Evolutionary conservation across 345 rosid genomes (phyloP), one percentile per base, ranked within the genome.

Genomic region (Lagerstroemia speciosa): DNA sequence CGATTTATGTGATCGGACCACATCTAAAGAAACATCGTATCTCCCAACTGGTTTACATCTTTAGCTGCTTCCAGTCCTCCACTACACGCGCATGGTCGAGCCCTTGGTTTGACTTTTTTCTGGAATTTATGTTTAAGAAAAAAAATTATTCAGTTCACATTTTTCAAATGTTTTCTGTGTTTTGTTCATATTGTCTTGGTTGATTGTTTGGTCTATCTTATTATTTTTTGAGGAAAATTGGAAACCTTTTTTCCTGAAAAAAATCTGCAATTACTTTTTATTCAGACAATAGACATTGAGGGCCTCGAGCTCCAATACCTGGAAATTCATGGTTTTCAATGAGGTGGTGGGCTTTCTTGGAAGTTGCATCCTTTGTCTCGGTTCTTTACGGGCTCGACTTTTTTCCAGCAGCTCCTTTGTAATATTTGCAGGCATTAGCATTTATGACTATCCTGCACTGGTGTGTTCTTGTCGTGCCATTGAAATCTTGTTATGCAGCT

Each of bases 321-420:
- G 19, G 66, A 26, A 16, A 24, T 62, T 20, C 40, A 33, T 15
- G 4, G 24, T 48, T 22, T 52, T 48, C 10, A 48, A 33, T 53
- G 8, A 5, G 48, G n/a, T 19, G 12, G 8, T 24, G n/a, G 30
- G 46, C n/a, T 40, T 57, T 69, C 71, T 41, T 69, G 65, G 71
- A 40, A 69, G n/a, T 69, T 58, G 55, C 71, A 48, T 69, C 5
- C 24, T 10, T 67, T 17, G 29, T 10, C 6, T 27, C n/a, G 62
- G 5, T 69, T 20, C 8, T 26, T 20, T 16, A 32, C 34, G 64
- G 41, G 48, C 38, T 27, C 22, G 64, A 61, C 27, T 58, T 50
- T 57, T 40, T 24, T 58, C 46, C 24, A 24, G 46, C 38, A 24
- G 65, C 60, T 58, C 20, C 26, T 34, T 38, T 34, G 66, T 64